Evolutionary conservation across 139 green algal species (phyloP), one percentile per base, ranked within the genome.

Genomic region (Choricystis sp.): DNA sequence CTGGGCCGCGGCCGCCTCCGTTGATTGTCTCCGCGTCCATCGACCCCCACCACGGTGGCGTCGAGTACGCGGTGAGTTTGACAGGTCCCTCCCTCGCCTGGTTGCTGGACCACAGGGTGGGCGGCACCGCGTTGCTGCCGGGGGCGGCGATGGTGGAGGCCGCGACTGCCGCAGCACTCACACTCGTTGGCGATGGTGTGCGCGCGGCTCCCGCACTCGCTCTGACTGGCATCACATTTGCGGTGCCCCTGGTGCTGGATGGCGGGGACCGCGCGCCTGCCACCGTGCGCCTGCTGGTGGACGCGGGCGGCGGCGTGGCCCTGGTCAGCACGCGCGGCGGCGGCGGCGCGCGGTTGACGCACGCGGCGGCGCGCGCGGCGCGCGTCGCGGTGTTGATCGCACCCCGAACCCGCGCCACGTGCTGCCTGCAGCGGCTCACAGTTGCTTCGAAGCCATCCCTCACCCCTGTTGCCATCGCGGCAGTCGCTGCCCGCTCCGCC

Each of bases 51-150:
- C 29, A 2, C 29, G 31, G 26, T 19, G 31, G 21, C 9, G 58
- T 27, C 56, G 20, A 24, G 29, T 62, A 66, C 26, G 14, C 2
- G 30, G 23, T 24, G 19, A 24, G 61, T 26, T 23, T 72, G 20
- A 5, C 23, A 21, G 23, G 21, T 4, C 21, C 69, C 19, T 55
- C 25, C 2, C 52, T 71, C 14, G 49, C 61, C 56, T 80, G 63
- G 57, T 21, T 74, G 27, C 25, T 26, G 28, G 73, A 75, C 48
- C 74, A 81, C 55, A 31, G 65, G 64, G 69, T 68, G 30, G 27
- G 57, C 26, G 49, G 40, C 9, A 52, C 40, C 9, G 9, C 40
- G 9, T 16, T 52, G 9, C 40, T 52, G 16, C 40, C 40, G 9
- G 40, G 9, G 40, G 40, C 40, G 40, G 40, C 40, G 9, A 16